Conservation (phyloP, 805 yeast species). For the Metschnikowia arizonensis region DNA sequence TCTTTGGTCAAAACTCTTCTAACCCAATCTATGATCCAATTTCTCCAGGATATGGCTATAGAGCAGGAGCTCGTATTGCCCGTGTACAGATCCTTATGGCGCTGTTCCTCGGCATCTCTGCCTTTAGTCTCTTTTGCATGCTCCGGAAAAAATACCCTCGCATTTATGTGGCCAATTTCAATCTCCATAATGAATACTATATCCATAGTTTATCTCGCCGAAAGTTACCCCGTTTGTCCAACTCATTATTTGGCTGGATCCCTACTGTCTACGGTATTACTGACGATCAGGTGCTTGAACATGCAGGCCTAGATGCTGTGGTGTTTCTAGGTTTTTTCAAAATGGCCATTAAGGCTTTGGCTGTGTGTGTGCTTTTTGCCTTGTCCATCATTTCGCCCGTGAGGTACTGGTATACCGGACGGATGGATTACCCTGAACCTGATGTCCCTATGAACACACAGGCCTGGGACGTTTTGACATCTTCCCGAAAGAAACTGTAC, state of each 20-base stretch:
- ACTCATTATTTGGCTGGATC: constrained; percentile 78
- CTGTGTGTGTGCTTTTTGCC: constrained; percentile 65
- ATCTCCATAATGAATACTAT: constrained; percentile 42
- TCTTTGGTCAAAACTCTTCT: constrained; percentile 8
- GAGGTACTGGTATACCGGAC: constrained; percentile 77
- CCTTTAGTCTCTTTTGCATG: constrained; percentile 65
- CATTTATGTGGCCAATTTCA: constrained; percentile 76
- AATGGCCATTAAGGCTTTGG: constrained; percentile 71
- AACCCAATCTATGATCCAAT: constrained; percentile 20
- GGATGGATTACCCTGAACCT: constrained; percentile 46
- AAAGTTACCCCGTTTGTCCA: constrained; percentile 57
- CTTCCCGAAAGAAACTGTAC: constrained; percentile 21
- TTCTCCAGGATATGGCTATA: constrained; percentile 14
- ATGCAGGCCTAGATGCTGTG: constrained; percentile 92
- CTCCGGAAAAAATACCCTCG: constrained; percentile 73
- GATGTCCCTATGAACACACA: not conserved
- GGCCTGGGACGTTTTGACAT: not conserved
- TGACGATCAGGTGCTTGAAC: constrained; percentile 76
- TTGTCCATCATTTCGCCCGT: constrained; percentile 77
- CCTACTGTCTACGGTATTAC: constrained; percentile 56
- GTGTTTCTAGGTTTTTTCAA: constrained; percentile 89
- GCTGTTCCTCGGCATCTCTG: constrained; percentile 57
- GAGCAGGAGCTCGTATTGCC: constrained; percentile 49
- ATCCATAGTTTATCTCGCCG: constrained; percentile 42
- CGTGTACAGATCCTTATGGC: constrained; percentile 77